A percentile compares a stretch with the other conserved stretches of the same genome.
Evolutionary conservation across 2,329 filamentous ascomycete genomes (phyloP).

Genomic region (Fusarium napiforme): DNA sequence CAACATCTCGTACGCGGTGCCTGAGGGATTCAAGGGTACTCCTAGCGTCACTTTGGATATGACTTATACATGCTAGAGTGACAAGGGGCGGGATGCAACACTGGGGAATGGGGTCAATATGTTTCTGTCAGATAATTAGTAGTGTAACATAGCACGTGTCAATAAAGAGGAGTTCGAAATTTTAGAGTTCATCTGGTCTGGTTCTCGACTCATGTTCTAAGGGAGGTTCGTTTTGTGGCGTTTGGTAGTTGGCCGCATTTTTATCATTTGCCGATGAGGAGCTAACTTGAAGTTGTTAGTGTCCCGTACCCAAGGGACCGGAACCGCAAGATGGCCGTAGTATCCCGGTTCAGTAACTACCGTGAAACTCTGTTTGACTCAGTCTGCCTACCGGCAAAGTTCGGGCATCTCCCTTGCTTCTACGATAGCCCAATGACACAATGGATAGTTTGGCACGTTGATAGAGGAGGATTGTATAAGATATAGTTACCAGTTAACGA

Average conservation of each 20-base stretch:
- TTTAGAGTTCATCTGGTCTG: neutral
- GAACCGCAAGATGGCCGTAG: neutral
- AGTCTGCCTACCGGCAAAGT: neutral
- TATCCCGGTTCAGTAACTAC: neutral
- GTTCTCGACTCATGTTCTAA: neutral
- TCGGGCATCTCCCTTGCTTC: neutral
- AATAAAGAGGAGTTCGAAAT: neutral
- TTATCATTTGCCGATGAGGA: neutral
- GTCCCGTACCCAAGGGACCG: accelerated
- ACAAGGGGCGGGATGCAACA: neutral
- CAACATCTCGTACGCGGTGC: constrained; percentile 59
- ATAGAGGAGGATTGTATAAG: neutral
- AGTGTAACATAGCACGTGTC: neutral
- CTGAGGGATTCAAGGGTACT: constrained; percentile 51
- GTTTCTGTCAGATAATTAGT: neutral
- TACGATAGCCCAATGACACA: neutral
- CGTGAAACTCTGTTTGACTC: neutral
- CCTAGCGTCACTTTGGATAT: constrained; percentile 51
- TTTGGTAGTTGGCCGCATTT: neutral
- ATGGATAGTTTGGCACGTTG: neutral
- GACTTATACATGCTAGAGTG: constrained; percentile 43
- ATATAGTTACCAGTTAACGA: neutral
- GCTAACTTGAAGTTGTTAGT: neutral
- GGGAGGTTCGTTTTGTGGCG: neutral
- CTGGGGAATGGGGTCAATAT: neutral